phyloP scores from a whole-genome alignment of 208 protist genomes.

The Acanthamoeba sp. region DNA sequence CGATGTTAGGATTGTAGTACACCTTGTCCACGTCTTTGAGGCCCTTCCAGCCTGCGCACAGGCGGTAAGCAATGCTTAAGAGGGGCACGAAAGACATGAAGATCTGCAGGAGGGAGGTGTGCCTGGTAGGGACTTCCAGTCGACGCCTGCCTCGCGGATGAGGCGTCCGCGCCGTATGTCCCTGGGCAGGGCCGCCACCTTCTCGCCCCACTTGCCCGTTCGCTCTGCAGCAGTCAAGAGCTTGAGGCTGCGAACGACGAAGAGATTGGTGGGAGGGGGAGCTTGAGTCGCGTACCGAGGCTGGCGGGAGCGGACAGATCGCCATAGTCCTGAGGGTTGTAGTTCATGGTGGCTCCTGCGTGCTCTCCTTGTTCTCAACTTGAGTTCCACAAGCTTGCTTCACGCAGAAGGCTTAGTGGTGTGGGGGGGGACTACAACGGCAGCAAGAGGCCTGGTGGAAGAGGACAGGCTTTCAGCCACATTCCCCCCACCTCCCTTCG shows the following conservation, averaged over 20 bases:
- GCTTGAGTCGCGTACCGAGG: background rate
- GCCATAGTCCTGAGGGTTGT: background rate
- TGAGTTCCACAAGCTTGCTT: no score
- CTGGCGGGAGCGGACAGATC: background rate
- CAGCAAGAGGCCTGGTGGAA: background rate
- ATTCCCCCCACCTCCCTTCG: background rate
- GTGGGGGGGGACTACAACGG: background rate
- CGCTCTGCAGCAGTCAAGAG: background rate
- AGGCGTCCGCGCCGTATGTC: background rate
- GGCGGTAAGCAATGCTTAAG: background rate
- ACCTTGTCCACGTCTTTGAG: slow-evolving; percentile 18
- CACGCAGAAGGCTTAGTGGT: no score
- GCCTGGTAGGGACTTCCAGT: slow-evolving; percentile 23
- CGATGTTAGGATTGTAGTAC: slow-evolving; percentile 61
- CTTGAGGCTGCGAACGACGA: background rate
- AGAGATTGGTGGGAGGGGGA: background rate
- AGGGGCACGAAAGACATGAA: background rate
- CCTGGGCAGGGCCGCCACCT: background rate
- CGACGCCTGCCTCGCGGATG: slow-evolving; percentile 11
- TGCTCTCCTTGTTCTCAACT: no score
- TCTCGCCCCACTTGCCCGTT: slow-evolving; percentile 33
- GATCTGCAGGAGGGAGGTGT: background rate
- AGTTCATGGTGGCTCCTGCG: no score
- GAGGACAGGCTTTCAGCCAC: background rate
- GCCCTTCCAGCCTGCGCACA: background rate